phyloP scores from a whole-genome alignment of 1,284 basidiomycete species.

The Moniliophthora roreri region DNA sequence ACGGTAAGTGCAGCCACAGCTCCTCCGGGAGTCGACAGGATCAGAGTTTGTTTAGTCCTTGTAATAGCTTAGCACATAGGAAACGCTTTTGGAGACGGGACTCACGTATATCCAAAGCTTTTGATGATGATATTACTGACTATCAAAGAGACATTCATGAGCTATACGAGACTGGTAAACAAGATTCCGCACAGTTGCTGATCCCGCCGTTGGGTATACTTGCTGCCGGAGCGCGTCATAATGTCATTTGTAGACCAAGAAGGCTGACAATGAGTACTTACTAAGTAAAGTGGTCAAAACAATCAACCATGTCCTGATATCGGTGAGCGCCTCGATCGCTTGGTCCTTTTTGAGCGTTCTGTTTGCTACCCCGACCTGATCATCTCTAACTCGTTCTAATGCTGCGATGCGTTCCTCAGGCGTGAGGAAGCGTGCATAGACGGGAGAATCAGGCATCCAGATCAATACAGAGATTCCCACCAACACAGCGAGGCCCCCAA shows the following conservation, averaged over 20 bases:
- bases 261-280: slow-evolving; percentile 29
- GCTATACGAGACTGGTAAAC: neutral
- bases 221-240: slow-evolving; percentile 31
- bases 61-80: neutral
- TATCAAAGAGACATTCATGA: slow-evolving; percentile 20
- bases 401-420: slow-evolving; percentile 62
- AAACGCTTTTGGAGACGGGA: neutral
- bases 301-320: slow-evolving; percentile 66
- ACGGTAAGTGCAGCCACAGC: slow-evolving; percentile 47
- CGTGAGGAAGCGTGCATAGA: slow-evolving; percentile 56
- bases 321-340: slow-evolving; percentile 54
- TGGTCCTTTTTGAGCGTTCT: slow-evolving; percentile 62
- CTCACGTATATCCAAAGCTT: slow-evolving; percentile 61
- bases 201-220: slow-evolving; percentile 67
- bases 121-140: slow-evolving; percentile 65
- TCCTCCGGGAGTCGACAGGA: slow-evolving; percentile 62
- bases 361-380: slow-evolving; percentile 65
- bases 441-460: slow-evolving; percentile 67
- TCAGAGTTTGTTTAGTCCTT: slow-evolving; percentile 62
- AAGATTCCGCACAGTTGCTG: slow-evolving; percentile 52
- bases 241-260: neutral
- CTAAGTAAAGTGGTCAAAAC: slow-evolving; percentile 58
- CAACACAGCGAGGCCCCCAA: slow-evolving; percentile 60
- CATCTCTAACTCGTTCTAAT: slow-evolving; percentile 66
- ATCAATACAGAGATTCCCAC: slow-evolving; percentile 57